Evolutionary conservation across 1,284 basidiomycete species (phyloP), one percentile per base, ranked within the genome.

Genomic region (Irpex rosettiformis): DNA sequence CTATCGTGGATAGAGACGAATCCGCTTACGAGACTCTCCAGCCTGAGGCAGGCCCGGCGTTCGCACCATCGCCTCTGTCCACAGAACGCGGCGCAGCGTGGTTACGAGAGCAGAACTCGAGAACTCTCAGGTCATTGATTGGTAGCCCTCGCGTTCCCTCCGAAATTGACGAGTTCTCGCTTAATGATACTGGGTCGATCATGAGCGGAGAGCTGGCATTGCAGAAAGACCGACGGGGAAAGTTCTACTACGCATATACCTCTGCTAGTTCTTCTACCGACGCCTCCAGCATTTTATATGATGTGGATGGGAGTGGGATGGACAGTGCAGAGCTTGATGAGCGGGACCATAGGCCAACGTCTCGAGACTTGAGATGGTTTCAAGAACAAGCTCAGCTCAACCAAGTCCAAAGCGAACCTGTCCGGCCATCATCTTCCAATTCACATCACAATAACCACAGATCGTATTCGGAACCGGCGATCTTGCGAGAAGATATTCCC

Each of bases 71-170:
- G 29, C 65, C 73, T 30, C 73, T 77, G 21, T 76, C 78, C 16
- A 79, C 78, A 58, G 85, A 89, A 65, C 81, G 89, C 3, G 89
- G 90, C 0, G 83, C 83, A 3, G 81, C 87, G 43, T 96, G 93
- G 94, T 72, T 96, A 45, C 80, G 83, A 28, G 91, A 94, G 62
- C 93, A 96, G 72, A 91, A 84, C 56, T 80, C 84, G 43, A 80
- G 85, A 6, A 76, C 78, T 0, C 77, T 88, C 58, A 80, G 81
- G 40, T 76, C 80, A 13, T 83, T 80, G 75, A 71, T 89, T 1
- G 87, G 85, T n/a, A 76, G 75, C 4, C 68, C 83, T 13, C 83
- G 85, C 1, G 81, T 78, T 43, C 82, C 84, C 8, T 88, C 86
- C 1, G 79, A 79, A 52, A 78, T 80, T 4, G 85, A 85, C 58